Conservation (phyloP, 2,329 filamentous ascomycete genomes). For the Aspergillus novofumigatus region DNA sequence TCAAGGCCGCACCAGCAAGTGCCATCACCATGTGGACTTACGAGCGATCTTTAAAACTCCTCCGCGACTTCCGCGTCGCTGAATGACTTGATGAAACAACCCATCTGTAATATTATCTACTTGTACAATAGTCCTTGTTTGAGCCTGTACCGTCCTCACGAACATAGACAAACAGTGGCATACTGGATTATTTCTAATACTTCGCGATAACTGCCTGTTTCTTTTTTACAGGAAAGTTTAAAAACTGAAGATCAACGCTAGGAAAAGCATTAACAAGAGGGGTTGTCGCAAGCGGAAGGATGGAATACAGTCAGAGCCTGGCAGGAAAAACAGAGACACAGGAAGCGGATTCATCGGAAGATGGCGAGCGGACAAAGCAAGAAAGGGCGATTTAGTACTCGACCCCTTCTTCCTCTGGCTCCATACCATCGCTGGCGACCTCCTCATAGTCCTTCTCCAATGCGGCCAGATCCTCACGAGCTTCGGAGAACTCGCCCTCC, state of each 20-base stretch:
- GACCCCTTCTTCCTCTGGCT: constrained; percentile 55
- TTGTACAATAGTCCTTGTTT: background rate
- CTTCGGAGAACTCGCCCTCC: constrained; percentile 85
- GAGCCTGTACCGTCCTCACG: background rate
- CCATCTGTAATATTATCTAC: background rate
- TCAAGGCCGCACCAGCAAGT: constrained; percentile 92
- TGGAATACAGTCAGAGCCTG: constrained; percentile 8
- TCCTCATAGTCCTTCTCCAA: constrained; percentile 86
- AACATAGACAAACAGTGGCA: background rate
- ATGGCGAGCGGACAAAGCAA: background rate
- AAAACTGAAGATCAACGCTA: constrained; percentile 11
- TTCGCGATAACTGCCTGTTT: background rate
- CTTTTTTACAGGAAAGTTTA: background rate
- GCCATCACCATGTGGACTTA: constrained; percentile 95
- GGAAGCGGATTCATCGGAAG: constrained; percentile 13
- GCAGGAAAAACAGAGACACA: constrained; percentile 12
- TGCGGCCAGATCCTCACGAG: constrained; percentile 78
- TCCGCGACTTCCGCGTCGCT: constrained; percentile 43
- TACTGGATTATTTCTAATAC: background rate
- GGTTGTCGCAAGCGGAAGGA: constrained; percentile 21
- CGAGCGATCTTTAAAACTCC: constrained; percentile 64
- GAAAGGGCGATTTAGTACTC: constrained; percentile 29
- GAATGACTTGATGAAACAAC: constrained; percentile 1
- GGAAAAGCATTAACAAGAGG: constrained; percentile 18
- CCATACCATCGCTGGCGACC: constrained; percentile 67